Conservation (phyloP, 139 green algal genomes). For the Chlamydomonas asymmetrica region DNA sequence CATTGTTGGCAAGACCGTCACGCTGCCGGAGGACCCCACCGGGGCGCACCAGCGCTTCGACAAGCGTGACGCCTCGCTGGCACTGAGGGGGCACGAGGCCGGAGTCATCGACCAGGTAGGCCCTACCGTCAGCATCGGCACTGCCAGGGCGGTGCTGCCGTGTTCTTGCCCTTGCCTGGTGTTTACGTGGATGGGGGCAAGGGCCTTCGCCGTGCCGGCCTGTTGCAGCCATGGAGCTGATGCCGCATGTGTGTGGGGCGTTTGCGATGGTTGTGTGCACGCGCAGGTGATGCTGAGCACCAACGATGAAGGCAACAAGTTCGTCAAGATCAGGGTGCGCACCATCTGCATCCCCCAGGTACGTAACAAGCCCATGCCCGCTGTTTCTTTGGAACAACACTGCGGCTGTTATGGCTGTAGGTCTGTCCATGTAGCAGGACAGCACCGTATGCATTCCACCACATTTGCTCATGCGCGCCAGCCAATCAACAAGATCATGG, state of each 20-base stretch:
- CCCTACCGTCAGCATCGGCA: too few relatives aligned
- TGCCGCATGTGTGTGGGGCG: background rate
- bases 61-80: conserved; percentile 69
- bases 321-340: conserved; percentile 95
- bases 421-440: too few relatives aligned
- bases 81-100: conserved; percentile 68
- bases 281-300: conserved; percentile 87
- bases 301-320: conserved; percentile 84
- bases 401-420: too few relatives aligned
- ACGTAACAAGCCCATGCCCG: too few relatives aligned
- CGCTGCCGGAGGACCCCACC: conserved; percentile 36
- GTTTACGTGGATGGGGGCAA: too few relatives aligned
- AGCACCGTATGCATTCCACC: too few relatives aligned
- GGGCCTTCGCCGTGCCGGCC: background rate
- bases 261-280: background rate
- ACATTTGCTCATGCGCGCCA: too few relatives aligned
- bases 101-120: conserved; percentile 79
- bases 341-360: conserved; percentile 96
- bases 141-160: conserved; percentile 2
- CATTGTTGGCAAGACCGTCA: conserved; percentile 74
- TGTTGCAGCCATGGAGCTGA: background rate
- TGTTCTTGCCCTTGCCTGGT: too few relatives aligned
- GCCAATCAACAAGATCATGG: too few relatives aligned
- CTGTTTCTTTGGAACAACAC: too few relatives aligned
- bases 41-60: conserved; percentile 73